Conservation (phyloP, 345 rosid genomes). For the Durio zibethinus region DNA sequence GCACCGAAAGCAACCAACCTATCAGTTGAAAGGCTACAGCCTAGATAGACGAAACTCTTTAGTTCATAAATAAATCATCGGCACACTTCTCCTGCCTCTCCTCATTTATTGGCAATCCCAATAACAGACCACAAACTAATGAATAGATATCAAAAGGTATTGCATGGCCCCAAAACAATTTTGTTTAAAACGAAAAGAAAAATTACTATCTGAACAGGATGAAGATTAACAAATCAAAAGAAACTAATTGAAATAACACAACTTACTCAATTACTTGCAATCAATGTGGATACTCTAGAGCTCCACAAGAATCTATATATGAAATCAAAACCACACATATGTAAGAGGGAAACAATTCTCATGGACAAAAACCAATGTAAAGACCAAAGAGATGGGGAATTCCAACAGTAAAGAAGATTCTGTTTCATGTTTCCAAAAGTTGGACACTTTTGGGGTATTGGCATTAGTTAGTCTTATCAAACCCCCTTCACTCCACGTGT, state of each 20-base stretch:
- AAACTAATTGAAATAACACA: neutral
- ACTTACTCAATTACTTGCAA: neutral
- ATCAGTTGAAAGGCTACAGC: slow-evolving; percentile 19
- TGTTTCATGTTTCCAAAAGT: slow-evolving; percentile 2
- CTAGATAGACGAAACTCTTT: neutral
- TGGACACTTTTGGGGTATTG: neutral
- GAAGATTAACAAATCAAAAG: neutral
- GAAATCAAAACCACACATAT: neutral
- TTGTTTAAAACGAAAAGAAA: neutral
- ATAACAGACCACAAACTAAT: neutral
- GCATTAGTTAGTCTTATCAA: neutral
- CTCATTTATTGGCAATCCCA: neutral
- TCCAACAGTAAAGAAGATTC: slow-evolving; percentile 1
- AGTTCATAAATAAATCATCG: neutral
- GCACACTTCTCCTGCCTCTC: neutral
- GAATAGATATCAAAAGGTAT: neutral
- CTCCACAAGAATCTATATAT: neutral
- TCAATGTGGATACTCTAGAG: neutral
- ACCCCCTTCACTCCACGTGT: neutral
- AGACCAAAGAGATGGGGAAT: neutral
- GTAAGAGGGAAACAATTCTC: neutral
- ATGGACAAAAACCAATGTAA: neutral
- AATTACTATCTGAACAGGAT: neutral
- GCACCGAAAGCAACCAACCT: slow-evolving; percentile 1
- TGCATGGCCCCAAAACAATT: neutral